Evolutionary conservation across 2,329 filamentous ascomycete species (phyloP).

Genomic region (Calonectria pseudoreteaudii): DNA sequence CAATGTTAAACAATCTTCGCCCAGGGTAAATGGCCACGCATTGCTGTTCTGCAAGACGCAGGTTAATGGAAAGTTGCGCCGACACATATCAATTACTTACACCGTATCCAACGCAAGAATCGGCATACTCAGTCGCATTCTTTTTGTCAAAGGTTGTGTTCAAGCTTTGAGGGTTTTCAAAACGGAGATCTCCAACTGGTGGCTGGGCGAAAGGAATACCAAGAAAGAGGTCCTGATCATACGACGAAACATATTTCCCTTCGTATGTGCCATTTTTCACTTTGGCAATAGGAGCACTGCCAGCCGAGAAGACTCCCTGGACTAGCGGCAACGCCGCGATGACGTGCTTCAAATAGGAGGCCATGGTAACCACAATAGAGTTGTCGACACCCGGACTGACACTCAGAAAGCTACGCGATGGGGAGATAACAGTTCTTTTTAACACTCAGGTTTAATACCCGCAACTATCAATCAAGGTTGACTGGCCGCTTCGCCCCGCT

Average conservation of each 20-base stretch:
- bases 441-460: background rate
- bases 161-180: slow-evolving; percentile 15
- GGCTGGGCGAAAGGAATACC: slow-evolving; percentile 38
- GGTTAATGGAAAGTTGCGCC: background rate
- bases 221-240: slow-evolving; percentile 36
- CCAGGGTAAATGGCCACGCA: slow-evolving; percentile 31
- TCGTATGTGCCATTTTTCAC: slow-evolving; percentile 38
- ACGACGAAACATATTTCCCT: slow-evolving; percentile 34
- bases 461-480: background rate
- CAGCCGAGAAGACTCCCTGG: background rate
- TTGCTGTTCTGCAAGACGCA: slow-evolving; percentile 25
- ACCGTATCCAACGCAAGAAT: slow-evolving; percentile 41
- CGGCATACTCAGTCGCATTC: slow-evolving; percentile 38
- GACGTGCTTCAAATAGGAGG: background rate
- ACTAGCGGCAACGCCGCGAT: slow-evolving; percentile 6
- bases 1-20: slow-evolving; percentile 37
- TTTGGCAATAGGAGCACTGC: slow-evolving; percentile 14
- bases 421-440: slow-evolving; percentile 1
- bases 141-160: slow-evolving; percentile 24
- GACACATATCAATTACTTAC: slow-evolving; percentile 4
- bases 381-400: background rate
- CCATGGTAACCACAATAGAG: background rate
- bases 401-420: background rate
- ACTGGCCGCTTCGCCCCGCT: background rate
- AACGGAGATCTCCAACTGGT: slow-evolving; percentile 7